phyloP scores from a whole-genome alignment of 495 filamentous ascomycete species.

The Daldinia caldariorum region DNA sequence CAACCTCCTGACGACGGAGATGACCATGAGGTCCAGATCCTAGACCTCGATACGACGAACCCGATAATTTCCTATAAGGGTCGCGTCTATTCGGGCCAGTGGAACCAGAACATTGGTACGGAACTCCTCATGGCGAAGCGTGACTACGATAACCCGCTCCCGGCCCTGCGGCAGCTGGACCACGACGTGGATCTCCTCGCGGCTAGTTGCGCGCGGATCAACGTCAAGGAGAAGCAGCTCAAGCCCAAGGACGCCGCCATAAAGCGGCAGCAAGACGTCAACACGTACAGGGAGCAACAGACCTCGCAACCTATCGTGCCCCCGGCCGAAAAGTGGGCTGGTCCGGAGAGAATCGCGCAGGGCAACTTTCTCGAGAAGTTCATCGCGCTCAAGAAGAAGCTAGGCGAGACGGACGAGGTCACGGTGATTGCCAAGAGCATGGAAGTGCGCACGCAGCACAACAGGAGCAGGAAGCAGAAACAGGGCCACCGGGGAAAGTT shows the following conservation, averaged over 20 bases:
- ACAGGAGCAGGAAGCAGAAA: slow-evolving; percentile 42
- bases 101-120: slow-evolving; percentile 81
- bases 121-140: slow-evolving; percentile 75
- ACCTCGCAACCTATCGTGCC: slow-evolving; percentile 29
- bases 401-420: slow-evolving; percentile 65
- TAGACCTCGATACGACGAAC: slow-evolving; percentile 75
- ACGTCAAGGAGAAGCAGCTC: slow-evolving; percentile 50
- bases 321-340: slow-evolving; percentile 34
- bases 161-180: slow-evolving; percentile 55
- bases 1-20: slow-evolving; percentile 23
- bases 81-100: slow-evolving; percentile 76
- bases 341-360: slow-evolving; percentile 49
- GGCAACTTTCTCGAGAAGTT: slow-evolving; percentile 58
- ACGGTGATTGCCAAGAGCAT: slow-evolving; percentile 55
- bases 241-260: slow-evolving; percentile 37
- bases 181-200: slow-evolving; percentile 69
- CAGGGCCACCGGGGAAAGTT: slow-evolving; percentile 41
- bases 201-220: slow-evolving; percentile 62
- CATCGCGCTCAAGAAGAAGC: slow-evolving; percentile 60
- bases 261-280: slow-evolving; percentile 15
- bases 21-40: slow-evolving; percentile 72
- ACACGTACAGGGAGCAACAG: slow-evolving; percentile 3
- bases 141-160: slow-evolving; percentile 50
- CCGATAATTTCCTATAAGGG: slow-evolving; percentile 80
- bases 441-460: slow-evolving; percentile 50